These are phyloP conservation scores for Rhodotorula diobovata DNA, from an alignment of 768 basidiomycete species.

Conservation along the genomic window DNA sequence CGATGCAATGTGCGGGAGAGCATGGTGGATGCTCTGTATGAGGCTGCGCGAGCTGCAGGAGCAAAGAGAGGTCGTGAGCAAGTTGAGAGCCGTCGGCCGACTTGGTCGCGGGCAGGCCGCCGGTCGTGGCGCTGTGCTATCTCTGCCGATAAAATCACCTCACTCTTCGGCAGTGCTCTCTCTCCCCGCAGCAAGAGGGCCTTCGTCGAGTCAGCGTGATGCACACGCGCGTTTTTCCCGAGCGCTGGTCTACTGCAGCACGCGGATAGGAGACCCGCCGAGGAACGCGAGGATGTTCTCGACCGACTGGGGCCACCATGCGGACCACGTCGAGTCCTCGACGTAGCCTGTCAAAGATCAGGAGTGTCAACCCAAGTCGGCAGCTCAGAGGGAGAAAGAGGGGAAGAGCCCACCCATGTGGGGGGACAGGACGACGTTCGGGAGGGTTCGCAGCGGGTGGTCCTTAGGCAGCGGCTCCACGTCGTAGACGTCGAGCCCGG, in stretches of 20 bases:
- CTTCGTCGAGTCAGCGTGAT: neutral
- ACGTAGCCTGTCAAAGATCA: constrained; percentile 9
- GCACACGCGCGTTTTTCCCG: too few species aligned
- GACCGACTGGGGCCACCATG: constrained; percentile 57
- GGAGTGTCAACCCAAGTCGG: neutral
- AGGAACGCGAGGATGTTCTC: constrained; percentile 60
- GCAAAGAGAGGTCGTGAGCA: too few species aligned
- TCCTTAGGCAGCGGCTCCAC: constrained; percentile 60
- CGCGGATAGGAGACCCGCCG: constrained; percentile 47
- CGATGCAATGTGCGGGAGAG: neutral
- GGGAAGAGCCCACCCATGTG: constrained; percentile 56
- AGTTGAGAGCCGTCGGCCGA: too few species aligned
- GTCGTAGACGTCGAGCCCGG: constrained; percentile 64
- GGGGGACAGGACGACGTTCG: constrained; percentile 60
- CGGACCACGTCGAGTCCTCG: constrained; percentile 44
- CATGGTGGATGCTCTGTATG: neutral
- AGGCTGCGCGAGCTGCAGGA: neutral
- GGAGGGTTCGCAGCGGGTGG: constrained; percentile 55
- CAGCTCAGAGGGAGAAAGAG: too few species aligned
- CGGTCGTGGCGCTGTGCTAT: too few species aligned
- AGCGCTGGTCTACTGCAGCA: neutral
- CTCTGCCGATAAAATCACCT: too few species aligned
- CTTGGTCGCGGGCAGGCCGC: too few species aligned
- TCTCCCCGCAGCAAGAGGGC: too few species aligned
- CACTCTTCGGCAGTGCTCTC: too few species aligned